These are phyloP conservation scores for Trebouxia sp. DNA, from an alignment of 139 green algal genomes.

Conservation along the genomic window DNA sequence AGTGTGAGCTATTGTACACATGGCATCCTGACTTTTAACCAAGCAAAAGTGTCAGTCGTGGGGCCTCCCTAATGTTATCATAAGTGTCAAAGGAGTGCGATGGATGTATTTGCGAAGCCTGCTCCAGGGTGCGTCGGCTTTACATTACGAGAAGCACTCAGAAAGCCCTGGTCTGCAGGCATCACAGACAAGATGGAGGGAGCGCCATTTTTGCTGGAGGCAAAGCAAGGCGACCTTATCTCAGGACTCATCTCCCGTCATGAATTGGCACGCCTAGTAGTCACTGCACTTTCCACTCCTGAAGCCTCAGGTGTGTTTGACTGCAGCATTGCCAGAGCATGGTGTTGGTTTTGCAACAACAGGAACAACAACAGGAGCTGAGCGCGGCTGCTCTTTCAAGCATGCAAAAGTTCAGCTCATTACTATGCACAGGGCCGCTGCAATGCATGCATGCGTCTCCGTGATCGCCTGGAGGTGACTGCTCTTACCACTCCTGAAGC, in stretches of 20 bases:
- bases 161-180: constrained; percentile 1
- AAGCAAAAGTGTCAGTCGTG: neutral
- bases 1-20: neutral
- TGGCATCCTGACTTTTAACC: neutral
- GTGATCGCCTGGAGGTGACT: no score
- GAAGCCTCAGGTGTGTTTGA: constrained; percentile 40
- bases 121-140: neutral
- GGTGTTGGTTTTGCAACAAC: neutral
- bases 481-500: no score
- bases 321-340: neutral
- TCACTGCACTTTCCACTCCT: constrained; percentile 45
- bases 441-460: no score
- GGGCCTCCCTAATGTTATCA: neutral
- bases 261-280: constrained; percentile 68
- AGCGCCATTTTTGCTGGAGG: constrained; percentile 59
- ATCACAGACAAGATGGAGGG: constrained; percentile 38
- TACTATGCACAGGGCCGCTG: no score
- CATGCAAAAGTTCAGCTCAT: no score
- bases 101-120: neutral
- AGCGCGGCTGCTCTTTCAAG: neutral
- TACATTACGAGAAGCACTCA: neutral
- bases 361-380: neutral
- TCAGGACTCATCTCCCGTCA: constrained; percentile 54
- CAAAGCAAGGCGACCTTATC: constrained; percentile 74
- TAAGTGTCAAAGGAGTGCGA: neutral